Evolutionary conservation across 768 basidiomycete genomes (phyloP).

Genomic region (Tulasnella sp.): DNA sequence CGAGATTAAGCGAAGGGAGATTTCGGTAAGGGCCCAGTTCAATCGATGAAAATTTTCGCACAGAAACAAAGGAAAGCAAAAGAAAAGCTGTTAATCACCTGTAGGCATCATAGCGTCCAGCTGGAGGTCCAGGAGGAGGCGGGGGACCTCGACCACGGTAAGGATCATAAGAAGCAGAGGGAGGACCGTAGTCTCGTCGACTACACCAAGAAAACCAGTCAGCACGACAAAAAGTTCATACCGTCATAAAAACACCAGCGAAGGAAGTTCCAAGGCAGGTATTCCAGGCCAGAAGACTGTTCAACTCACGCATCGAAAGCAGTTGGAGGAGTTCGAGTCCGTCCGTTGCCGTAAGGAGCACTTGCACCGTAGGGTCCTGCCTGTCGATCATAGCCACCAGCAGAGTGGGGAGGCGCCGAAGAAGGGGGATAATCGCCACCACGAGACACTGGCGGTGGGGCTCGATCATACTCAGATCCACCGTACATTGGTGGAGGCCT

Average conservation of each 20-base stretch:
- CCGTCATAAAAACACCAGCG: not conserved
- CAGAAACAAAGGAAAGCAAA: not conserved
- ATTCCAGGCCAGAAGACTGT: not conserved
- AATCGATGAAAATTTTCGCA: not conserved
- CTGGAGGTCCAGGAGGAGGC: conserved; percentile 1
- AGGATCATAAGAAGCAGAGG: conserved; percentile 10
- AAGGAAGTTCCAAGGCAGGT: not conserved
- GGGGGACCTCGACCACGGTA: conserved; percentile 11
- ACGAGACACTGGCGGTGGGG: conserved; percentile 7
- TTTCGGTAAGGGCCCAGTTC: not conserved
- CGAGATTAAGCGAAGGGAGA: not conserved
- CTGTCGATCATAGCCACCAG: conserved; percentile 10
- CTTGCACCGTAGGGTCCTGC: not conserved
- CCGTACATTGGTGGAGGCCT: conserved; percentile 9
- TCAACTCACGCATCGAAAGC: conserved; percentile 14
- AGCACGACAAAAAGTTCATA: not conserved
- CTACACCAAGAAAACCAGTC: not conserved
- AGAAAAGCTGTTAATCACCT: conserved; percentile 3
- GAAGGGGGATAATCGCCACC: conserved; percentile 3
- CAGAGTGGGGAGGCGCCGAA: not conserved
- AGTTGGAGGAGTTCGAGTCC: conserved; percentile 9
- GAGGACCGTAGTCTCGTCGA: conserved; percentile 9
- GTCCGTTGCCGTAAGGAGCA: conserved; percentile 11
- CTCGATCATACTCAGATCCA: conserved; percentile 9
- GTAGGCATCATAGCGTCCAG: conserved; percentile 12